phyloP scores from a whole-genome alignment of 2,329 filamentous ascomycete species.

The Aspergillus brasiliensis region DNA sequence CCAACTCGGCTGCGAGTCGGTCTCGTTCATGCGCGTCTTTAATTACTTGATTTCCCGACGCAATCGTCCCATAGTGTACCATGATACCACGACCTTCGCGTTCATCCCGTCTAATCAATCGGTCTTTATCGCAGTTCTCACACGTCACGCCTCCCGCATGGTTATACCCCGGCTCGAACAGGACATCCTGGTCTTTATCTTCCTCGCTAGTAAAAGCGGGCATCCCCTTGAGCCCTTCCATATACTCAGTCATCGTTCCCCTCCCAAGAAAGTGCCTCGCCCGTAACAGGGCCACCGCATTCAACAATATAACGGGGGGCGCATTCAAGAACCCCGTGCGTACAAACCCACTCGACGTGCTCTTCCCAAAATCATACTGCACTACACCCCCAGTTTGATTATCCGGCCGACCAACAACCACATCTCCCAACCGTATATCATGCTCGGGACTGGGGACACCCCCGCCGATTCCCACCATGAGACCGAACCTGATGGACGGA shows the following conservation, averaged over 20 bases:
- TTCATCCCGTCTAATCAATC: not conserved
- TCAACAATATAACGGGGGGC: conserved; percentile 7
- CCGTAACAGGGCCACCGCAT: not conserved
- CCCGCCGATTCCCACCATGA: conserved; percentile 16
- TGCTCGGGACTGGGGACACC: not conserved
- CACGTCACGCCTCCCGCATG: not conserved
- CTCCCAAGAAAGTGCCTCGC: not conserved
- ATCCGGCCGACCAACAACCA: conserved; percentile 11
- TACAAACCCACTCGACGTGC: not conserved
- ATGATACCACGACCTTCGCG: not conserved
- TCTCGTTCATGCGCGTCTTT: conserved; percentile 6
- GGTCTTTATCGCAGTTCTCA: not conserved
- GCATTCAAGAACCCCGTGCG: conserved; percentile 5
- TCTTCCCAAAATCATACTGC: conserved; percentile 17
- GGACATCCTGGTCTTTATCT: too few relatives aligned
- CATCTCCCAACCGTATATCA: conserved; percentile 13
- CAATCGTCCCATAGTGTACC: conserved; percentile 13
- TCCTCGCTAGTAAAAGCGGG: too few relatives aligned
- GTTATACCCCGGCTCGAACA: not conserved
- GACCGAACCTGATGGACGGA: conserved; percentile 4
- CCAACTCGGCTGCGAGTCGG: not conserved
- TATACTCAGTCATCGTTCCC: not conserved
- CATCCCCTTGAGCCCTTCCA: not conserved
- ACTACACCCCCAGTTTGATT: conserved; percentile 1
- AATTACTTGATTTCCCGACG: conserved; percentile 11